Percentiles rank a stretch among this genome's conserved stretches.
Conservation (phyloP, 2,329 filamentous ascomycete genomes). For the Emydomyces testavorans region DNA sequence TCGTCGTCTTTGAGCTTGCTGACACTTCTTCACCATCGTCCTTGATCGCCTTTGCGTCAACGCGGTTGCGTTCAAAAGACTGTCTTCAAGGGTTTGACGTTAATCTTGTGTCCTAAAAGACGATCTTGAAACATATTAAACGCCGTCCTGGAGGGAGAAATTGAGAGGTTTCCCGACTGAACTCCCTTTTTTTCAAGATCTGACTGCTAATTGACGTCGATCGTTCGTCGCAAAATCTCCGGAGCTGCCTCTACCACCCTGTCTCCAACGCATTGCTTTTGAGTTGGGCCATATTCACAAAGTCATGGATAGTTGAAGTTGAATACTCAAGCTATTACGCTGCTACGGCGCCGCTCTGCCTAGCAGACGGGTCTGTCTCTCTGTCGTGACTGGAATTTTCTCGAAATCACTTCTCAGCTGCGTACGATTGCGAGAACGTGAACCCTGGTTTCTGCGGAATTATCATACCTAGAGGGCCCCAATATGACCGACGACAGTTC, state of each 20-base stretch:
- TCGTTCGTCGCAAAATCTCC: neutral
- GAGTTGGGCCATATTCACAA: neutral
- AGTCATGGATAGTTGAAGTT: slow-evolving; percentile 29
- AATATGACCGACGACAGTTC: slow-evolving; percentile 35
- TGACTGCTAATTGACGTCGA: neutral
- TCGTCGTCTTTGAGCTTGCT: neutral
- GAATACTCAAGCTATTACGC: slow-evolving; percentile 32
- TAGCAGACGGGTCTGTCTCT: slow-evolving; percentile 34
- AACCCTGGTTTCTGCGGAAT: neutral
- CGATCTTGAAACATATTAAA: neutral
- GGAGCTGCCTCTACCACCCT: neutral
- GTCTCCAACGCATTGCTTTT: neutral
- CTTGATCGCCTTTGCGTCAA: neutral
- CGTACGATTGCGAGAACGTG: slow-evolving; percentile 8
- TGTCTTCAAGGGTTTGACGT: neutral
- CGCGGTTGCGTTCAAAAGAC: neutral
- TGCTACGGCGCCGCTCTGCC: slow-evolving; percentile 35
- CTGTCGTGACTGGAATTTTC: slow-evolving; percentile 10
- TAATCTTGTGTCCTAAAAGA: neutral
- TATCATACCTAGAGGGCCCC: neutral
- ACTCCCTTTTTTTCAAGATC: neutral
- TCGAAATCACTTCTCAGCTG: neutral
- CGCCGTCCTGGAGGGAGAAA: neutral
- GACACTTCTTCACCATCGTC: neutral
- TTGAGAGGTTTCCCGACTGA: no score